phyloP scores from a whole-genome alignment of 306 rosid species.

The Vigna mungo region DNA sequence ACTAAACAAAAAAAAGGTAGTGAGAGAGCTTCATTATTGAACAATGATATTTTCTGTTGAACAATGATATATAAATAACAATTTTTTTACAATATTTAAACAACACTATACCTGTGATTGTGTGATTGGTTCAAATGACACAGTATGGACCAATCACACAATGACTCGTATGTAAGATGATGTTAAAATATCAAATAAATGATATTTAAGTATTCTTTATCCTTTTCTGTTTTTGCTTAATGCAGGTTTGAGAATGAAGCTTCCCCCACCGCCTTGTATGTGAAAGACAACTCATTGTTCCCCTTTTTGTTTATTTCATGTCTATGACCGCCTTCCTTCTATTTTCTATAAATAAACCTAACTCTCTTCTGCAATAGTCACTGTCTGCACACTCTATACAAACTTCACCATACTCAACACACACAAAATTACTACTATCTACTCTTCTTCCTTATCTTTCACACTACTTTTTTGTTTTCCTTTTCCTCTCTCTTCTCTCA shows the following conservation, averaged over 20 bases:
- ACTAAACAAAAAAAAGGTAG: too few relatives aligned
- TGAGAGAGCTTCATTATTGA: not conserved
- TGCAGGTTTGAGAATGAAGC: not conserved
- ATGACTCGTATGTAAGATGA: too few relatives aligned
- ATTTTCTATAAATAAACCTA: not conserved
- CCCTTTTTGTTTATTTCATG: not conserved
- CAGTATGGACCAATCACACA: too few relatives aligned
- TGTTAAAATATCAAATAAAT: too few relatives aligned
- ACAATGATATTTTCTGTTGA: not conserved
- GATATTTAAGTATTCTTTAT: too few relatives aligned
- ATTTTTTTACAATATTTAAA: too few relatives aligned
- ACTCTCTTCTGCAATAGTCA: not conserved
- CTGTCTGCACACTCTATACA: not conserved
- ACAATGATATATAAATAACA: too few relatives aligned
- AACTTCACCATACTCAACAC: not conserved
- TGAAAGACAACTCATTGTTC: constrained; percentile 8
- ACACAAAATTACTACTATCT: not conserved
- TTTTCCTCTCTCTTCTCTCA: not conserved
- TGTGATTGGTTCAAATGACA: too few relatives aligned
- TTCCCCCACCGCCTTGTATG: not conserved
- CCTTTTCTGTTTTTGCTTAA: not conserved
- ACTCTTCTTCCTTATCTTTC: not conserved
- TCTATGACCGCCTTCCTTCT: not conserved
- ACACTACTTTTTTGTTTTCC: not conserved
- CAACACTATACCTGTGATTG: too few relatives aligned